These are phyloP conservation scores for Pythium scleroteichum DNA, from an alignment of 352 stramenopile genomes.

Conservation along the genomic window DNA sequence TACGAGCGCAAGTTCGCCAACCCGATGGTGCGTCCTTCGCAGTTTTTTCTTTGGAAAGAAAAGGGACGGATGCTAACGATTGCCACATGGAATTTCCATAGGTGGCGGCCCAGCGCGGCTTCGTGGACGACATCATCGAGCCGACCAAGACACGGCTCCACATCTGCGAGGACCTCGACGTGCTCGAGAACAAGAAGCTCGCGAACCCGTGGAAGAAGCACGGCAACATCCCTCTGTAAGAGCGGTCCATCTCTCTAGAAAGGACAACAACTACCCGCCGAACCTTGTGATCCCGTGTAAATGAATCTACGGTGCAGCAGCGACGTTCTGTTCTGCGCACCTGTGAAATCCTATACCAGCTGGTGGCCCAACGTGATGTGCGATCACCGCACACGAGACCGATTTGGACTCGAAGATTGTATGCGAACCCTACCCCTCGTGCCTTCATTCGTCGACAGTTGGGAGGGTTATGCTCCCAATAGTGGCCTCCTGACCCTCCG, in stretches of 20 bases:
- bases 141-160: slow-evolving; percentile 91
- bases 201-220: slow-evolving; percentile 95
- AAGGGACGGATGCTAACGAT: not conserved
- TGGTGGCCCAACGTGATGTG: not conserved
- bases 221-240: slow-evolving; percentile 97
- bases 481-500: slow-evolving; percentile 4
- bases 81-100: slow-evolving; percentile 22
- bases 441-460: slow-evolving; percentile 21
- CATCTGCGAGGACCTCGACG: slow-evolving; percentile 96
- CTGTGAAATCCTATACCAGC: slow-evolving; percentile 6
- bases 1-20: slow-evolving; percentile 97
- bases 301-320: not conserved
- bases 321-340: slow-evolving; percentile 13
- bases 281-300: slow-evolving; percentile 16
- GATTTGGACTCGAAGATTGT: slow-evolving; percentile 22
- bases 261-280: not conserved
- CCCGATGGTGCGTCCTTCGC: slow-evolving; percentile 77
- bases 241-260: not conserved
- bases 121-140: slow-evolving; percentile 98
- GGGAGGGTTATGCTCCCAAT: slow-evolving; percentile 11
- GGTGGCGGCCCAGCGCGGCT: slow-evolving; percentile 95
- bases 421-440: slow-evolving; percentile 18
- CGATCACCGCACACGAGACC: slow-evolving; percentile 5
- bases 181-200: slow-evolving; percentile 94
- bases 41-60: slow-evolving; percentile 10